Evolutionary conservation across 2,329 filamentous ascomycete genomes (phyloP).

Genomic region (Myriosclerotinia duriaeana): DNA sequence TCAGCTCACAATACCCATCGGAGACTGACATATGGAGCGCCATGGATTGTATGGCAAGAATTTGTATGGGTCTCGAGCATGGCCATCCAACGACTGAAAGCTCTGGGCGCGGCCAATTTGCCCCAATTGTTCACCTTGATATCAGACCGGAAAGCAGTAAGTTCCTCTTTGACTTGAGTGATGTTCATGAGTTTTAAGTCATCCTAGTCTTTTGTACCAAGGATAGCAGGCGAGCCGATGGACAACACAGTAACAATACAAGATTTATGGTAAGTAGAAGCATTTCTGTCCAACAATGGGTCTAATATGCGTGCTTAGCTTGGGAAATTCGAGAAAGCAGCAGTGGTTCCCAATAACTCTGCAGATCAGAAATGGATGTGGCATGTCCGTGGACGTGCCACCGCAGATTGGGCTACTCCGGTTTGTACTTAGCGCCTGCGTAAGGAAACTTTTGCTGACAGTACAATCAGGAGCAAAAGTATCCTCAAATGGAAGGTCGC

Average conservation of each 20-base stretch:
- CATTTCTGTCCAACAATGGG: not conserved
- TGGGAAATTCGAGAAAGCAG: not conserved
- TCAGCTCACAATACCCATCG: not conserved
- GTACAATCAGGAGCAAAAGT: not conserved
- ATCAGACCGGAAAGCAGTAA: slow-evolving; percentile 13
- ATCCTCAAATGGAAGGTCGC: not conserved
- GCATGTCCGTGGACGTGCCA: not conserved
- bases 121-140: slow-evolving; percentile 4
- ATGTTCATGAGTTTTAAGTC: not conserved
- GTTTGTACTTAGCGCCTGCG: not conserved
- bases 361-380: not conserved
- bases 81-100: too few species aligned
- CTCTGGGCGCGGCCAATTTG: not conserved
- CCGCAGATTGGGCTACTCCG: slow-evolving; percentile 1
- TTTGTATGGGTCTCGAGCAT: not conserved
- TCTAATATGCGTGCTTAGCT: not conserved
- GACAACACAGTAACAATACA: not conserved
- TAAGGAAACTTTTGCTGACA: not conserved
- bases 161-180: not conserved
- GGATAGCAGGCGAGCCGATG: not conserved
- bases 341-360: not conserved
- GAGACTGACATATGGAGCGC: not conserved
- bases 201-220: not conserved
- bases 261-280: not conserved
- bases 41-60: not conserved